Evolutionary conservation across 441 rosid species (phyloP).

Genomic region (Pelargonium australe): DNA sequence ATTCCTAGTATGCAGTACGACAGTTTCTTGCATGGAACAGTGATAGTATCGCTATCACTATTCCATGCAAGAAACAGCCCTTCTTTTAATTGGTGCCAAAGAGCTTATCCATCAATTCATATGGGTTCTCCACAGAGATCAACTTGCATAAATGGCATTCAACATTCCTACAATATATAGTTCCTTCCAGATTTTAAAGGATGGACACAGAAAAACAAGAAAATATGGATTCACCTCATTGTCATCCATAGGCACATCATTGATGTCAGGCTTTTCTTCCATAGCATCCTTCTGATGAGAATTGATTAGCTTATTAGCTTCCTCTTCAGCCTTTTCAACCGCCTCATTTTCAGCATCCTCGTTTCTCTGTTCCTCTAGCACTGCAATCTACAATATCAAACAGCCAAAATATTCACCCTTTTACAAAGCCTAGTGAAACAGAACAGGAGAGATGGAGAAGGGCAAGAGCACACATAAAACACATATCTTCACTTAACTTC

Average conservation of each 20-base stretch:
- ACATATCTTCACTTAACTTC: constrained; percentile 10
- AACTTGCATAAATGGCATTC: background rate
- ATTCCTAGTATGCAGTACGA: too few species aligned
- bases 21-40: background rate
- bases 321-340: constrained; percentile 47
- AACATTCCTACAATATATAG: background rate
- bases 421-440: background rate
- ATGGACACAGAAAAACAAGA: background rate
- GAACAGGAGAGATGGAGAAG: background rate
- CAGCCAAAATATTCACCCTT: constrained; percentile 19
- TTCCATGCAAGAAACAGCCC: background rate
- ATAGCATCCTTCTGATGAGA: constrained; percentile 31
- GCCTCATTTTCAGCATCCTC: constrained; percentile 50
- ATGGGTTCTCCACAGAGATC: constrained; percentile 9
- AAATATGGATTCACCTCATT: constrained; percentile 42
- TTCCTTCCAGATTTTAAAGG: too few species aligned
- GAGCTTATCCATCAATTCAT: constrained; percentile 6
- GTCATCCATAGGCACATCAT: constrained; percentile 67
- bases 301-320: constrained; percentile 32
- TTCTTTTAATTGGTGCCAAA: background rate
- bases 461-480: background rate
- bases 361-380: constrained; percentile 56
- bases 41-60: background rate
- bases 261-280: constrained; percentile 78
- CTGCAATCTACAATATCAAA: constrained; percentile 52